Base-by-base conservation (phyloP, 2,329 filamentous ascomycete species). In the Helminthosporium solani region DNA sequence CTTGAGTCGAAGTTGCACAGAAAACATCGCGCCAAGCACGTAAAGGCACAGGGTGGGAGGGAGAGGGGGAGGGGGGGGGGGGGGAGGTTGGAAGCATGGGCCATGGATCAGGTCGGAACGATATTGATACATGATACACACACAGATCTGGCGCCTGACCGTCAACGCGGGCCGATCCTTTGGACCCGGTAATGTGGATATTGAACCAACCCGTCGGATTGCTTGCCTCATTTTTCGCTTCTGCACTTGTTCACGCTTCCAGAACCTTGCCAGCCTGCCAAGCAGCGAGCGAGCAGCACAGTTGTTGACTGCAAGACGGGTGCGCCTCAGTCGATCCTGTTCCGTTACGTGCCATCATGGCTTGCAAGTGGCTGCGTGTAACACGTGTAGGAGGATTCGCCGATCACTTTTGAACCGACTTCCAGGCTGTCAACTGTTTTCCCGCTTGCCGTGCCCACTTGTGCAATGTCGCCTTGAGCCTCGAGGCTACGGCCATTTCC, bases 21-120 rank as follows among this genome's bases (percentile, higher is more conserved):
- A 49, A 46, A 54, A 61, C 67, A 69, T 66, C 62, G 65, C 63
- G 65, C 64, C 64, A 68, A 68, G 65, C 27, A 42, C 44, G 40
- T 57, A 46, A n/a, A 55, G 52, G 31, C 31, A 49, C 30, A 47
- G 47, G 38, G 47, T 40, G 49, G 55, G 38, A 34, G 27, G 37
- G 33, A 36, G 21, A 46, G 38, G 47, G 41, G 49, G 55, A 40
- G 33, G 27, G 37, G n/a, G 47, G 38, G 47, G 41, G 49, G 55
- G 38, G 33, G 27, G 37, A 33, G 39, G 21, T 33, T 33, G 33
- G 39, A 33, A 18, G 23, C 39, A 44, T 19, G 45, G 50, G 50
- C 56, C 54, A 47, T 31, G 31, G 18, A 57, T 54, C 57, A 43
- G 57, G 57, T 62, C 56, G 57, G 57, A 56, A 54, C 36, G 52